A percentile compares a stretch with the other conserved stretches of the same genome.
phyloP scores from a whole-genome alignment of 2,329 filamentous ascomycete species.

The Albophoma yamanashiensis region DNA sequence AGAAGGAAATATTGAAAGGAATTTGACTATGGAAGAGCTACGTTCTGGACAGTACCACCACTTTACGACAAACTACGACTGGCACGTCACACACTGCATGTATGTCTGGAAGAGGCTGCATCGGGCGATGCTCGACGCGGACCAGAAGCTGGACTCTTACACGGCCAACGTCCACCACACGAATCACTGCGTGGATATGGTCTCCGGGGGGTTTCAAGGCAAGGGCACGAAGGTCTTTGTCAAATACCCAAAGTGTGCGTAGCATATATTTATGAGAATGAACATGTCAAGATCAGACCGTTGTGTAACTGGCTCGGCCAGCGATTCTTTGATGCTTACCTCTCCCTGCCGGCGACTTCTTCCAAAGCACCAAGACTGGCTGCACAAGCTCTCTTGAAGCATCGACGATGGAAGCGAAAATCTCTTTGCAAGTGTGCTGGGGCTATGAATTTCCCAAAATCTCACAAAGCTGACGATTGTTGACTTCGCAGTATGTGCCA shows the following conservation, averaged over 20 bases:
- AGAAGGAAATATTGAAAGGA: constrained; percentile 4
- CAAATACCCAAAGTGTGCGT: constrained; percentile 9
- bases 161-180: constrained; percentile 11
- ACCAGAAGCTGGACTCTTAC: constrained; percentile 8
- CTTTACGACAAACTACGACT: constrained; percentile 10
- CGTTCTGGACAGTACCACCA: constrained; percentile 6
- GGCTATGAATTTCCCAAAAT: no score
- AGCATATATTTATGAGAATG: not conserved
- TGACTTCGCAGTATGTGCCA: no score
- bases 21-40: constrained; percentile 9
- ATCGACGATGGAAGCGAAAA: not conserved
- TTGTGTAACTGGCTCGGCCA: no score
- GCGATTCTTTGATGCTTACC: not conserved
- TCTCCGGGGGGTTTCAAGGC: constrained; percentile 6
- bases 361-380: not conserved
- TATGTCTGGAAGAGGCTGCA: constrained; percentile 12
- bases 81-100: constrained; percentile 11
- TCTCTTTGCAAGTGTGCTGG: not conserved
- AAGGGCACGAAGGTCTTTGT: constrained; percentile 10
- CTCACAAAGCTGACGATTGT: no score
- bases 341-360: not conserved
- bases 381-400: not conserved
- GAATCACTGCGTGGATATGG: constrained; percentile 11
- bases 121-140: constrained; percentile 7
- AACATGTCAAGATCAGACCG: no score